phyloP scores from a whole-genome alignment of 148 eudicot species.

The Rhododendron henanense region DNA sequence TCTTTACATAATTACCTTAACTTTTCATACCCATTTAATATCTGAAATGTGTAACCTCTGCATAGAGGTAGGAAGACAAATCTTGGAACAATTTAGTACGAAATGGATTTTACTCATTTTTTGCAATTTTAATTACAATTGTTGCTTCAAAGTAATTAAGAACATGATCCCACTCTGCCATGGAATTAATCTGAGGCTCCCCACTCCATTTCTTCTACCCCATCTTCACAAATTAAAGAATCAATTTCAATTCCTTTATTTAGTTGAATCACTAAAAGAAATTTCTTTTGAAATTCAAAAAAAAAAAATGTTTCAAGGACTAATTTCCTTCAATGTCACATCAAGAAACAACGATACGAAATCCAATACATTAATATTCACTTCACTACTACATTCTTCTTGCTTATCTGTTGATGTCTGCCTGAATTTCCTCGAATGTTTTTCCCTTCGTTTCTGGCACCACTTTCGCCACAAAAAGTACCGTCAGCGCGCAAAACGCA shows the following conservation, averaged over 20 bases:
- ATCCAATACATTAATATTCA: too few species aligned
- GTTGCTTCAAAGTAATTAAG: background rate
- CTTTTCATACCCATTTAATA: background rate
- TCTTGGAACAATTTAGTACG: too few species aligned
- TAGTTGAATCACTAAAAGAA: too few species aligned
- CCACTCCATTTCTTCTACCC: background rate
- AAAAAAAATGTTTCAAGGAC: too few species aligned
- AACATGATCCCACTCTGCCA: background rate
- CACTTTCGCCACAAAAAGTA: conserved; percentile 55
- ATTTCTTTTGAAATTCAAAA: too few species aligned
- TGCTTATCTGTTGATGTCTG: conserved; percentile 27
- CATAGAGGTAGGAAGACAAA: background rate
- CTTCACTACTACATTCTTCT: background rate
- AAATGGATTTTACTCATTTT: too few species aligned
- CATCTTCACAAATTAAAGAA: background rate
- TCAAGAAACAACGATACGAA: background rate
- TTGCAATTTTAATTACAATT: background rate
- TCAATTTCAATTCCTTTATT: background rate
- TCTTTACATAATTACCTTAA: too few species aligned
- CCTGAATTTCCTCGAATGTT: conserved; percentile 67
- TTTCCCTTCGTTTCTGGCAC: conserved; percentile 85
- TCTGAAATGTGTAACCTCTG: background rate
- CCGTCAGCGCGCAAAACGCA: conserved; percentile 33
- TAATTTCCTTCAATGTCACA: background rate
- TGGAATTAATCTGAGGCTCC: background rate